Evolutionary conservation across 75 land plant species (phyloP).

Genomic region (Sequoiadendron giganteum): DNA sequence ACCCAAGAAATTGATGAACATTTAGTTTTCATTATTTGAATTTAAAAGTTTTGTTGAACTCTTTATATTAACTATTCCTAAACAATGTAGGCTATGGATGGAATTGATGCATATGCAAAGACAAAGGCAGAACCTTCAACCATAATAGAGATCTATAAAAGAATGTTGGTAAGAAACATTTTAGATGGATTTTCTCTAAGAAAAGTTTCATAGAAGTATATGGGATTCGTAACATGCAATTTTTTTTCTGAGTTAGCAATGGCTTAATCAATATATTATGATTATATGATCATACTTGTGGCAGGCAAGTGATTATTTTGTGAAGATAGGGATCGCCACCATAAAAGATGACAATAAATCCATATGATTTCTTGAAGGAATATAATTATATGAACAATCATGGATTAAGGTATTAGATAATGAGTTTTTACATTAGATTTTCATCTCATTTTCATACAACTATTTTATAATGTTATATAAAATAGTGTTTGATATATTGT

Average conservation of each 20-base stretch:
- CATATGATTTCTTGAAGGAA: background rate
- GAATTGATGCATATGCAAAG: constrained; percentile 1
- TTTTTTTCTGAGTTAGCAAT: background rate
- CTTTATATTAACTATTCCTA: background rate
- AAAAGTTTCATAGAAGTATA: background rate
- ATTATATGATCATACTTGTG: background rate
- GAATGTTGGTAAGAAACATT: background rate
- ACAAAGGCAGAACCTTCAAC: background rate
- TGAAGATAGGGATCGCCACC: background rate
- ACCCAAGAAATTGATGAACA: background rate
- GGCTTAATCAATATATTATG: background rate
- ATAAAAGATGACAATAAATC: background rate
- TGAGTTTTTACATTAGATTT: background rate
- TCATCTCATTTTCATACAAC: background rate
- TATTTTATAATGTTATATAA: background rate
- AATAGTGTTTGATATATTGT: background rate
- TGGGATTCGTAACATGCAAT: background rate
- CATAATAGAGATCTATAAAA: background rate
- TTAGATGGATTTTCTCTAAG: background rate
- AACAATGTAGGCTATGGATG: background rate
- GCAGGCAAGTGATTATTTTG: background rate
- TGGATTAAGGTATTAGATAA: background rate
- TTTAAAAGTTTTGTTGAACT: background rate
- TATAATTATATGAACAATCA: background rate
- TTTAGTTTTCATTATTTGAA: background rate